phyloP scores from a whole-genome alignment of 1,139 yeast species.

The Debaryomycetaceae sp. region DNA sequence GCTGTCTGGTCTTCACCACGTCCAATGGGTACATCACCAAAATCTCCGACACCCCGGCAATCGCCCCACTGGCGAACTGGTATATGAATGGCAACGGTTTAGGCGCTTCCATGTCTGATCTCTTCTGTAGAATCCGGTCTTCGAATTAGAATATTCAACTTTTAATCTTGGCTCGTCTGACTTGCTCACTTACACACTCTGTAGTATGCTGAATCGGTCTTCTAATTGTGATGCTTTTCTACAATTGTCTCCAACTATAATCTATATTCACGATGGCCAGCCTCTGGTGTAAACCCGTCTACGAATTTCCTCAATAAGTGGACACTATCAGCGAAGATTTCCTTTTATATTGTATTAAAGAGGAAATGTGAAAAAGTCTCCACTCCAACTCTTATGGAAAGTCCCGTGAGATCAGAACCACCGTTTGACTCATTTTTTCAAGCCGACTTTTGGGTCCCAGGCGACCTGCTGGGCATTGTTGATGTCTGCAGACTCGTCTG shows the following conservation, averaged over 20 bases:
- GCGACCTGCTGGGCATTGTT: not conserved
- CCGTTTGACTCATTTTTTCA: not conserved
- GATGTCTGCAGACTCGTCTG: not conserved
- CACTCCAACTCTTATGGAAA: not conserved
- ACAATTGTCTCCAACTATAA: not conserved
- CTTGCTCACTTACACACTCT: too few relatives aligned
- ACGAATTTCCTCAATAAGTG: not conserved
- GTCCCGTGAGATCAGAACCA: not conserved
- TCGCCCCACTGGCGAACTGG: constrained; percentile 92
- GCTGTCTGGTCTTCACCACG: constrained; percentile 97
- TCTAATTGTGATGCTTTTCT: not conserved
- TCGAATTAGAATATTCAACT: too few relatives aligned
- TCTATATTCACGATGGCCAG: not conserved
- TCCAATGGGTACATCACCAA: constrained; percentile 97
- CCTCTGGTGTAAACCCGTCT: not conserved
- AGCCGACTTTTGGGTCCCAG: not conserved
- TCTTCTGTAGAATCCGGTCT: not conserved
- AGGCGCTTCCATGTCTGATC: constrained; percentile 13
- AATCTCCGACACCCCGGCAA: constrained; percentile 97
- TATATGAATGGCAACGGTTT: constrained; percentile 72
- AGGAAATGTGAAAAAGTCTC: not conserved
- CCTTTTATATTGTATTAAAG: not conserved
- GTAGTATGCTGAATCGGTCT: too few relatives aligned
- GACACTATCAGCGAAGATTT: not conserved
- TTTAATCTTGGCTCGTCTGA: too few relatives aligned